Evolutionary conservation across 495 filamentous ascomycete genomes (phyloP), one percentile per base, ranked within the genome.

Genomic region (Daldinia childiae): DNA sequence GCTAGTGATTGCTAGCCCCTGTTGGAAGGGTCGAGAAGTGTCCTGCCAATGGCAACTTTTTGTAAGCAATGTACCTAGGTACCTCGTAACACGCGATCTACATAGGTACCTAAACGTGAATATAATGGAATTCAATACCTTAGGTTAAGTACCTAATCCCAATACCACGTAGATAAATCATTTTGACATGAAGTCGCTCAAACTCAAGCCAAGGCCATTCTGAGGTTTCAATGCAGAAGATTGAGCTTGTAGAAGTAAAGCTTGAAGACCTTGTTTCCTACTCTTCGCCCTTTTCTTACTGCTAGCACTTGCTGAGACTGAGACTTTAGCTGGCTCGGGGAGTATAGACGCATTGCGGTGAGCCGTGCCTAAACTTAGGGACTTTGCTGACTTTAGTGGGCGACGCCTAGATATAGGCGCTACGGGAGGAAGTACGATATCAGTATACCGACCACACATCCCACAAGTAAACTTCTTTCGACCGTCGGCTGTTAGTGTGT

Each of bases 251-350:
- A 81, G 78, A 50, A 88, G 74, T 12, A 88, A 69, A 39, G 85
- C 84, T 68, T 84, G 81, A n/a, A 88, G 78, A 2, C 86, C 84
- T 57, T 83, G 81, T 71, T 88, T 88, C 50, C 83, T 79, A 56
- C 78, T 82, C 73, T 86, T 87, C 12, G 84, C 81, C 57, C 85
- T 77, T 78, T 87, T 87, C 65, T 84, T 86, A 75, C 82, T 86
- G 77, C 74, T 86, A 5, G 83, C 80, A 71, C 81, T 85, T 39
- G 82, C 76, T 1, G 79, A 75, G 29, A 51, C 76, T 1, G 79
- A 75, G 29, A 51, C 50, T 30, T 59, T 77, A n/a, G 64, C 51
- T 4, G 71, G 43, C 8, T 66, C 67, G 7, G 63, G 3, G 11
- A 41, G 21, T 43, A 15, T 36, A 51, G 56, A 17, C 2, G 39